phyloP scores from a whole-genome alignment of 495 filamentous ascomycete genomes.

The Xylaria curta region DNA sequence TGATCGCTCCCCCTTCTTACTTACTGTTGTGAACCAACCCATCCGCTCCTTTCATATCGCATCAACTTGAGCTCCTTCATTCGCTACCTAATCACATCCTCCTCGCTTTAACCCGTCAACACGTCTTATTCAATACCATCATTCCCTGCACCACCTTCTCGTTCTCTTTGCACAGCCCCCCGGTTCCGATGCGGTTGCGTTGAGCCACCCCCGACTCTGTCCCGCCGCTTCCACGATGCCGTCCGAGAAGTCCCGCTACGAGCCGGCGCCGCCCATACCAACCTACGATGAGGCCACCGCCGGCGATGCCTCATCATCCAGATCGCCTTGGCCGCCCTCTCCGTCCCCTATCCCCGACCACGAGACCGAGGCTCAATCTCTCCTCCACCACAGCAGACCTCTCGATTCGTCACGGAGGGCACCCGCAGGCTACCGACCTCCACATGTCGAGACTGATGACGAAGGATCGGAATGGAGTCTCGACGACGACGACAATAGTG shows the following conservation, averaged over 20 bases:
- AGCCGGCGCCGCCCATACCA: conserved; percentile 79
- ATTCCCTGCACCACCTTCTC: neutral
- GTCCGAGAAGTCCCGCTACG: conserved; percentile 58
- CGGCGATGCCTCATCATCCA: conserved; percentile 48
- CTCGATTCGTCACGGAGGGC: conserved; percentile 45
- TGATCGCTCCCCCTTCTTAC: neutral
- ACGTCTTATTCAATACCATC: neutral
- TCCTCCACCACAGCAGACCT: conserved; percentile 55
- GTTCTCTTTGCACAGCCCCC: conserved; percentile 3
- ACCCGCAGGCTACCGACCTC: conserved; percentile 68
- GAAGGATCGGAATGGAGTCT: conserved; percentile 49
- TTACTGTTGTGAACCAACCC: neutral
- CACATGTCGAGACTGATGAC: conserved; percentile 72
- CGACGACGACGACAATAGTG: conserved; percentile 49
- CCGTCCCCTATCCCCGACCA: conserved; percentile 39
- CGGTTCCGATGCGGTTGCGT: conserved; percentile 9
- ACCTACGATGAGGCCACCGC: conserved; percentile 89
- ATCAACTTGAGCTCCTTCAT: neutral
- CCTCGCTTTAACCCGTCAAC: neutral
- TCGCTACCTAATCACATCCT: neutral
- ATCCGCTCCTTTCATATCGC: conserved; percentile 16
- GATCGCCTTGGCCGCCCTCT: conserved; percentile 42
- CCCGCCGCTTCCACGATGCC: conserved; percentile 39
- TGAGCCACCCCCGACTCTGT: neutral
- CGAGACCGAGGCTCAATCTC: conserved; percentile 62